Conservation (phyloP, 192 early-diverging fungal genomes). For the Coemansia sp. region DNA sequence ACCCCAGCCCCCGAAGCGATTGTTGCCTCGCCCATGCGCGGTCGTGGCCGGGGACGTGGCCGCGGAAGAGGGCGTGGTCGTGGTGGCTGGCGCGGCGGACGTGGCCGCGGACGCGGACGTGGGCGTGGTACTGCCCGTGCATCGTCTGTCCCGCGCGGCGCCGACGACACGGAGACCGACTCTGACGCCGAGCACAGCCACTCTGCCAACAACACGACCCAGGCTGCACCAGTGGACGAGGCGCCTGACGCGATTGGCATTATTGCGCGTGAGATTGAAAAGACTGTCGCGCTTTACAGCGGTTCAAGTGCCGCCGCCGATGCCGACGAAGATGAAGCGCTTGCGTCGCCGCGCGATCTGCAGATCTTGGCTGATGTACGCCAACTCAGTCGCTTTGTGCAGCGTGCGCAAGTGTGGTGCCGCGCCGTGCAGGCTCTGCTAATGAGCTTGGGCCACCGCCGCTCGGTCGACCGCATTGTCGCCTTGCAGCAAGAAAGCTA, state of each 20-base stretch:
- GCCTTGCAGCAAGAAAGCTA: slow-evolving; percentile 24
- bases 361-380: slow-evolving; percentile 41
- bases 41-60: slow-evolving; percentile 18
- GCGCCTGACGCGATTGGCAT: slow-evolving; percentile 1
- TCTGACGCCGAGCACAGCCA: neutral
- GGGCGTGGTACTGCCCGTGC: neutral
- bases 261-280: slow-evolving; percentile 28
- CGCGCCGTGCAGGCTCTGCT: slow-evolving; percentile 40
- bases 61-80: slow-evolving; percentile 15
- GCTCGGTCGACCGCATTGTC: slow-evolving; percentile 20
- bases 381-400: slow-evolving; percentile 46
- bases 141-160: no score
- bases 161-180: neutral
- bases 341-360: slow-evolving; percentile 13
- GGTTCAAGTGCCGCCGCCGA: neutral
- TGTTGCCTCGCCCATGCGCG: neutral
- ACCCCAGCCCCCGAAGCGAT: neutral
- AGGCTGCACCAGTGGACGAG: neutral
- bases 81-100: slow-evolving; percentile 1
- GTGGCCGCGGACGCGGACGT: slow-evolving; percentile 8
- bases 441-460: slow-evolving; percentile 17
- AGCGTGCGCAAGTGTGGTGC: slow-evolving; percentile 42
- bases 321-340: neutral
- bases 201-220: neutral
- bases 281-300: slow-evolving; percentile 11